A percentile compares a stretch with the other conserved stretches of the same genome.
Evolutionary conservation across 345 rosid genomes (phyloP).

Genomic region (Citrus sp.): DNA sequence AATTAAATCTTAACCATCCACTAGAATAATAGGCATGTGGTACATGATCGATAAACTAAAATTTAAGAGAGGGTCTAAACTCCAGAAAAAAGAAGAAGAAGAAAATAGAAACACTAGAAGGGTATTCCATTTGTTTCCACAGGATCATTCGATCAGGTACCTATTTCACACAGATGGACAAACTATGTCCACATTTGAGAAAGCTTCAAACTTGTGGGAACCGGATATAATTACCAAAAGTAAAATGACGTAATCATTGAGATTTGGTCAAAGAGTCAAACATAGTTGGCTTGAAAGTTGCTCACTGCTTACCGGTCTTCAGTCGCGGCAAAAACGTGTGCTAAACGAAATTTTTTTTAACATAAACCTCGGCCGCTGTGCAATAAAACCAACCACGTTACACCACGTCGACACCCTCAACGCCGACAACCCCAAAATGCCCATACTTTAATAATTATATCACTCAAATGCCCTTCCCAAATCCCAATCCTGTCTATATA

Average conservation of each 20-base stretch:
- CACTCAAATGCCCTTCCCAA: not conserved
- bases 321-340: not conserved
- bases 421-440: not conserved
- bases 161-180: not conserved
- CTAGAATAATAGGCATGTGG: too few species aligned
- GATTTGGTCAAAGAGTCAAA: constrained; percentile 8
- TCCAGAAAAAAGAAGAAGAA: too few species aligned
- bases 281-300: constrained; percentile 9
- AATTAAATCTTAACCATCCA: too few species aligned
- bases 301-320: not conserved
- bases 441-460: not conserved
- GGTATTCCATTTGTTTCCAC: not conserved
- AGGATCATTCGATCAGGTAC: not conserved
- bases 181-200: not conserved
- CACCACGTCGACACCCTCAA: not conserved
- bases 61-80: too few species aligned
- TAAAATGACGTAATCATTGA: not conserved
- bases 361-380: not conserved
- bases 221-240: not conserved
- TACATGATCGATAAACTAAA: too few species aligned
- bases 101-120: not conserved
- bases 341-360: not conserved
- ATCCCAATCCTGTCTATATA: constrained; percentile 20
- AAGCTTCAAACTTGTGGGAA: fast-evolving
- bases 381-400: not conserved